A percentile compares a stretch with the other conserved stretches of the same genome.
These are phyloP conservation scores for Samsoniella hepiali DNA, from an alignment of 2,329 filamentous ascomycete species.

Conservation along the genomic window DNA sequence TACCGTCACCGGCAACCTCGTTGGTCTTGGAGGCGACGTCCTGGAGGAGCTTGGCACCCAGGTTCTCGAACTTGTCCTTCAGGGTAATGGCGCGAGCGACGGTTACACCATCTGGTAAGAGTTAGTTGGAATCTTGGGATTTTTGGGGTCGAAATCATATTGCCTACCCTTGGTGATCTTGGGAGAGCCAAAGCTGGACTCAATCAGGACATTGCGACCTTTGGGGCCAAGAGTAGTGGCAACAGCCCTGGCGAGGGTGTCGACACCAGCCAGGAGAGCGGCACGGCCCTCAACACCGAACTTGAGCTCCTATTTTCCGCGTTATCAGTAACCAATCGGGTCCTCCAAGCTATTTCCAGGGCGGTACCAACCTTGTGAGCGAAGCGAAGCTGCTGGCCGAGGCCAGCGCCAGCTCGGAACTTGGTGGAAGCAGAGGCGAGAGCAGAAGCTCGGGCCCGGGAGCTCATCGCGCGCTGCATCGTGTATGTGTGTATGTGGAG, in stretches of 20 bases:
- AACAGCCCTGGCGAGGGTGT: constrained; percentile 94
- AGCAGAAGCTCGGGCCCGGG: constrained; percentile 74
- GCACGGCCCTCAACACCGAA: constrained; percentile 95
- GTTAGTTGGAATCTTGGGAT: neutral
- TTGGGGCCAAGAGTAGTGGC: constrained; percentile 96
- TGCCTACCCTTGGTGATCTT: constrained; percentile 97
- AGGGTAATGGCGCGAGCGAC: constrained; percentile 86
- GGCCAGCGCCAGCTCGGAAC: constrained; percentile 60
- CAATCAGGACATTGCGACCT: constrained; percentile 96
- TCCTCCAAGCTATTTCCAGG: constrained; percentile 10
- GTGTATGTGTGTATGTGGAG: constrained; percentile 41
- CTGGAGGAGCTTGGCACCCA: constrained; percentile 92
- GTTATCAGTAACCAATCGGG: constrained; percentile 17
- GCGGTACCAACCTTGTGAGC: constrained; percentile 79
- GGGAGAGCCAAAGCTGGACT: constrained; percentile 96
- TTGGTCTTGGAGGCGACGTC: constrained; percentile 99
- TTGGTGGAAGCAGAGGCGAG: constrained; percentile 66
- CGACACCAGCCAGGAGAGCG: constrained; percentile 85
- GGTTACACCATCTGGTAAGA: constrained; percentile 70
- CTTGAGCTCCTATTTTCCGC: constrained; percentile 74
- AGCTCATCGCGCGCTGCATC: constrained; percentile 96
- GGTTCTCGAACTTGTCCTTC: constrained; percentile 99
- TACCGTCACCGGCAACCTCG: constrained; percentile 97
- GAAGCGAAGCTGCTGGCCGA: constrained; percentile 89
- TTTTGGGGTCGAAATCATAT: neutral